Evolutionary conservation across 495 filamentous ascomycete genomes (phyloP).

Genomic region (Aspergillus carlsbadensis): DNA sequence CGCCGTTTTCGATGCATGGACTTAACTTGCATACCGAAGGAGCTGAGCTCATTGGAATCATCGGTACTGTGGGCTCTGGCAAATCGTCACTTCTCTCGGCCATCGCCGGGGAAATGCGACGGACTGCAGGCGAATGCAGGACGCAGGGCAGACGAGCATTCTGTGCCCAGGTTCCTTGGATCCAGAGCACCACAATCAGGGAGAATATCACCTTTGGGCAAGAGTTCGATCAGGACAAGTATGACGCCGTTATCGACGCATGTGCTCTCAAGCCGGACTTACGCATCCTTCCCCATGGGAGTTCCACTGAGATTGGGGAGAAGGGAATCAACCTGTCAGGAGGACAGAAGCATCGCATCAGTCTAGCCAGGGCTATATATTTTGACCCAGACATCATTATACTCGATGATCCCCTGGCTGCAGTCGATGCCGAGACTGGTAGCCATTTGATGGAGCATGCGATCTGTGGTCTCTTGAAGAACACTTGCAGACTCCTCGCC

Average conservation of each 20-base stretch:
- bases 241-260: slow-evolving; percentile 89
- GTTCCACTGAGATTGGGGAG: slow-evolving; percentile 93
- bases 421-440: slow-evolving; percentile 95
- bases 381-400: slow-evolving; percentile 94
- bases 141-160: slow-evolving; percentile 80
- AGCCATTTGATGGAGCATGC: slow-evolving; percentile 91
- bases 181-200: slow-evolving; percentile 94
- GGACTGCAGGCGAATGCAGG: slow-evolving; percentile 76
- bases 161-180: slow-evolving; percentile 87
- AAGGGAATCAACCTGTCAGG: slow-evolving; percentile 94
- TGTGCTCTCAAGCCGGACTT: slow-evolving; percentile 92
- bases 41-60: slow-evolving; percentile 84
- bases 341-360: slow-evolving; percentile 91
- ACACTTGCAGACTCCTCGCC: slow-evolving; percentile 88
- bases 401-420: slow-evolving; percentile 88
- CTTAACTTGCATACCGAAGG: slow-evolving; percentile 85
- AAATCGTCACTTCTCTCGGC: slow-evolving; percentile 91
- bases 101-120: slow-evolving; percentile 86
- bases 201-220: slow-evolving; percentile 98
- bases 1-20: slow-evolving; percentile 53
- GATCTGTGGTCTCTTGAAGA: slow-evolving; percentile 78
- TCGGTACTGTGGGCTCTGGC: slow-evolving; percentile 89
- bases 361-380: slow-evolving; percentile 90
- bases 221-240: slow-evolving; percentile 88
- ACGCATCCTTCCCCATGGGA: slow-evolving; percentile 85